phyloP scores from a whole-genome alignment of 1,284 basidiomycete genomes.

The Tilletia horrida region DNA sequence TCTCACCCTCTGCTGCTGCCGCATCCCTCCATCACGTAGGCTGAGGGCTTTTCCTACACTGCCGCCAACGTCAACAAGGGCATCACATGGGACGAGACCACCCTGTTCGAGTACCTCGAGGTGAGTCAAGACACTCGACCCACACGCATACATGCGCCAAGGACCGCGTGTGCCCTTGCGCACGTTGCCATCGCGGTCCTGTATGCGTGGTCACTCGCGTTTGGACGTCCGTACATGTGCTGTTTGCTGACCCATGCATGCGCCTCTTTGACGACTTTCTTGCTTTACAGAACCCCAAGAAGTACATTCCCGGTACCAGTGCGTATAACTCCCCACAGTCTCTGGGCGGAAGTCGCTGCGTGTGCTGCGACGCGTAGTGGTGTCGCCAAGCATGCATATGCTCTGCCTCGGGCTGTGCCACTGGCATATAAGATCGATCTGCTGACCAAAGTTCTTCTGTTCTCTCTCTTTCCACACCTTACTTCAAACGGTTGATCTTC shows the following conservation, averaged over 20 bases:
- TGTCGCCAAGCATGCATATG: too few relatives aligned
- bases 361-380: too few relatives aligned
- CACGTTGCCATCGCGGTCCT: too few relatives aligned
- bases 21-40: constrained; percentile 56
- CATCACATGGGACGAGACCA: constrained; percentile 75
- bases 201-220: too few relatives aligned
- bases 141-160: constrained; percentile 56
- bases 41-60: constrained; percentile 83
- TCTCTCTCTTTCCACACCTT: neutral
- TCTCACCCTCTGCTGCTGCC: neutral
- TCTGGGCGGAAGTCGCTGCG: too few relatives aligned
- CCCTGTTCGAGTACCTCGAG: constrained; percentile 82
- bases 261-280: too few relatives aligned
- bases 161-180: too few relatives aligned
- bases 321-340: neutral
- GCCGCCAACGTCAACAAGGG: constrained; percentile 96
- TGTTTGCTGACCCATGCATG: too few relatives aligned
- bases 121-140: constrained; percentile 18
- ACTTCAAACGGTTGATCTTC: too few relatives aligned
- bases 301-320: constrained; percentile 61
- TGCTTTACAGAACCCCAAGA: constrained; percentile 74
- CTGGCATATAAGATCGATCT: too few relatives aligned
- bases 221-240: too few relatives aligned
- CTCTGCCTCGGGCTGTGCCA: too few relatives aligned
- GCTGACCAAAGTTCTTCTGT: neutral